Conservation (phyloP, 805 yeast species). For the Torulaspora franciscae region DNA sequence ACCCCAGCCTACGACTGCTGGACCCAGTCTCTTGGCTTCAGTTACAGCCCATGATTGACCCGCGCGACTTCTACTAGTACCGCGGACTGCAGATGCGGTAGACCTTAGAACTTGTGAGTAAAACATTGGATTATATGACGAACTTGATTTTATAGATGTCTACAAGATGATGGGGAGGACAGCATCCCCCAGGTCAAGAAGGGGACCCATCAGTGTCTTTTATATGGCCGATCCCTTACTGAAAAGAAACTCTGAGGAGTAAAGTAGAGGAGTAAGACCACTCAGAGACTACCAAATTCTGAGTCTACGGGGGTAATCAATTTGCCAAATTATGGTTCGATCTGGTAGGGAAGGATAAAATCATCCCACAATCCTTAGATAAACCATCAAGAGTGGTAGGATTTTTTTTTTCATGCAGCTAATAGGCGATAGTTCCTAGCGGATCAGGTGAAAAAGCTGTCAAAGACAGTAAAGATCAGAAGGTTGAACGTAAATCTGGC, state of each 20-base stretch:
- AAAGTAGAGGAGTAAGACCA: not conserved
- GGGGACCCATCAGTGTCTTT: not conserved
- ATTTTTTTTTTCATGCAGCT: not conserved
- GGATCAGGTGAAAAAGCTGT: not conserved
- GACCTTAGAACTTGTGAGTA: constrained; percentile 22
- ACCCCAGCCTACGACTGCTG: constrained; percentile 21
- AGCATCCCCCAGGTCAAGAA: not conserved
- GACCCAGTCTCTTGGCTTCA: constrained; percentile 27
- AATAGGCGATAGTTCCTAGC: not conserved
- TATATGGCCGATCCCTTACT: not conserved
- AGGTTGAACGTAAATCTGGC: not conserved
- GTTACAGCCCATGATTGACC: constrained; percentile 23
- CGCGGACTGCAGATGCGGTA: constrained; percentile 15
- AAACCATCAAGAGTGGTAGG: not conserved
- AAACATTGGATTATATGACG: constrained; percentile 14
- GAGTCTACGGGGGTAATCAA: not conserved
- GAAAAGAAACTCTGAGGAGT: not conserved
- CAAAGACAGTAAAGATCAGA: not conserved
- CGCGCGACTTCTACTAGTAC: constrained; percentile 16
- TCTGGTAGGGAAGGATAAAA: not conserved
- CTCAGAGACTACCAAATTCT: not conserved
- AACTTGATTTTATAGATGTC: not conserved
- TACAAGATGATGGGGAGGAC: not conserved
- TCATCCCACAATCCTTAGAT: not conserved
- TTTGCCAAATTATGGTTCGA: not conserved